These are phyloP conservation scores for Nemania sp. DNA, from an alignment of 2,329 filamentous ascomycete species.

Conservation along the genomic window DNA sequence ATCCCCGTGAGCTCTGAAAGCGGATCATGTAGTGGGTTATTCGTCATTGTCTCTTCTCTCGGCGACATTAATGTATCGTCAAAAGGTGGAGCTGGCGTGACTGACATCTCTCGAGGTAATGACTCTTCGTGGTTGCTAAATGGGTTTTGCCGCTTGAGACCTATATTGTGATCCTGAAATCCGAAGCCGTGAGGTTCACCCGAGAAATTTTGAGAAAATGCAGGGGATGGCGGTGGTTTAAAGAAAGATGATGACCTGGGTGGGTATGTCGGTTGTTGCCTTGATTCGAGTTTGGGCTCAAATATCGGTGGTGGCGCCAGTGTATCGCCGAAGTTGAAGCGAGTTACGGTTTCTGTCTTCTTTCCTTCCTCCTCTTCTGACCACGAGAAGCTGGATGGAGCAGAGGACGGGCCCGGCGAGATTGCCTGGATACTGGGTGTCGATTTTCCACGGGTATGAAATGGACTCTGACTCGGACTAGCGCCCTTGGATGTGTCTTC, in stretches of 20 bases:
- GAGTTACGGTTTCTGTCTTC: slow-evolving; percentile 46
- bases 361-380: slow-evolving; percentile 52
- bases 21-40: slow-evolving; percentile 63
- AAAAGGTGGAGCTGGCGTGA: slow-evolving; percentile 45
- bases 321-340: slow-evolving; percentile 46
- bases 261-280: slow-evolving; percentile 27
- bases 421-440: slow-evolving; percentile 56
- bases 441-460: slow-evolving; percentile 57
- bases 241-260: slow-evolving; percentile 39
- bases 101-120: slow-evolving; percentile 43
- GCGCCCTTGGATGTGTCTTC: slow-evolving; percentile 47
- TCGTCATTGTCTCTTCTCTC: slow-evolving; percentile 72
- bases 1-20: slow-evolving; percentile 51
- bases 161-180: slow-evolving; percentile 46
- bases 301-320: slow-evolving; percentile 46
- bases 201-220: slow-evolving; percentile 48
- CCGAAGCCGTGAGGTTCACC: slow-evolving; percentile 47
- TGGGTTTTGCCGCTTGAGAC: slow-evolving; percentile 33
- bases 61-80: slow-evolving; percentile 70
- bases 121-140: slow-evolving; percentile 27
- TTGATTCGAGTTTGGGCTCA: slow-evolving; percentile 30
- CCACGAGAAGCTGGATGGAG: slow-evolving; percentile 67
- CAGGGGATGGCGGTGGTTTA: slow-evolving; percentile 44
- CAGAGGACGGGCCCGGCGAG: slow-evolving; percentile 68
- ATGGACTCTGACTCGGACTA: slow-evolving; percentile 50